Percentiles rank a stretch among this genome's conserved stretches.
These are phyloP conservation scores for Fermentozyma sake DNA, from an alignment of 1,139 yeast species.

Conservation along the genomic window DNA sequence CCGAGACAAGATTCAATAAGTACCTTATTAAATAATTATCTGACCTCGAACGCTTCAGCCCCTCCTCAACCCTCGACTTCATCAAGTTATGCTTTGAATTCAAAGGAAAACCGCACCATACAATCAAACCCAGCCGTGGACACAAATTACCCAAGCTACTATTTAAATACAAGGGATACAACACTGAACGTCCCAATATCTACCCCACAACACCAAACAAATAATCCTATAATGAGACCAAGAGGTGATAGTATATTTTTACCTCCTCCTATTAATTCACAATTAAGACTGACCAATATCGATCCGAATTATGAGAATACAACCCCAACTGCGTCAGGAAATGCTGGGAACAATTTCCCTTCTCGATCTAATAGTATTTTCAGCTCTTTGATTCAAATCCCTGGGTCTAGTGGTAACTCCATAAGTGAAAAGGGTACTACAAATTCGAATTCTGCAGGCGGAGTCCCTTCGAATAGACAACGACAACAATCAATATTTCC, in stretches of 20 bases:
- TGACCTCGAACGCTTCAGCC: slow-evolving; percentile 6
- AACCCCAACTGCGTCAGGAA: slow-evolving; percentile 4
- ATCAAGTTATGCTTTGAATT: slow-evolving; percentile 5
- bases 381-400: slow-evolving; percentile 38
- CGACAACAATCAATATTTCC: slow-evolving; percentile 14
- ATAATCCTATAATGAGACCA: slow-evolving; percentile 9
- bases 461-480: slow-evolving; percentile 8
- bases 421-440: slow-evolving; percentile 20
- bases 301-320: slow-evolving; percentile 1
- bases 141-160: slow-evolving; percentile 13
- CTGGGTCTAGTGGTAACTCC: slow-evolving; percentile 32
- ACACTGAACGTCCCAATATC: slow-evolving; percentile 2
- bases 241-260: slow-evolving; percentile 21
- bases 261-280: slow-evolving; percentile 19
- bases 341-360: slow-evolving; percentile 7
- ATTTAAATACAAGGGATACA: slow-evolving; percentile 12
- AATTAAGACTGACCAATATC: slow-evolving; percentile 3
- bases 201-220: slow-evolving; percentile 6
- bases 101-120: slow-evolving; percentile 4
- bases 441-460: slow-evolving; percentile 14
- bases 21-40: slow-evolving; percentile 12
- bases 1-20: slow-evolving; percentile 16
- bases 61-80: slow-evolving; percentile 3
- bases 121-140: slow-evolving; percentile 7
- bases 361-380: slow-evolving; percentile 42